These are phyloP conservation scores for Bjerkandera adusta DNA, from an alignment of 1,284 basidiomycete species.

Conservation along the genomic window DNA sequence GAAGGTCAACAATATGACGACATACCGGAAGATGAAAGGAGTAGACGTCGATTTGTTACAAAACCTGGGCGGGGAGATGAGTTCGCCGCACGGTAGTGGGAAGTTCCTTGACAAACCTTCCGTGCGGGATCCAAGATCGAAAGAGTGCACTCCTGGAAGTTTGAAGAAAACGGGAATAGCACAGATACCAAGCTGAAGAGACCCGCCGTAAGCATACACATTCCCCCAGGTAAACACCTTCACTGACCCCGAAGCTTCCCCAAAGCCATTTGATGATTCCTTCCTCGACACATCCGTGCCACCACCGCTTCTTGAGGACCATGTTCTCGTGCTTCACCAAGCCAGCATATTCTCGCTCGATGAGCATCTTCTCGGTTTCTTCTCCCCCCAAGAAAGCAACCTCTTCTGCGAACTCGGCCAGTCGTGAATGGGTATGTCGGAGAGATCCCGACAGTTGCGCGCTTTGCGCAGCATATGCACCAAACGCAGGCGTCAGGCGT, in stretches of 20 bases:
- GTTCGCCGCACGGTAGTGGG: background rate
- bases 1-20: background rate
- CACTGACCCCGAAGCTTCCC: conserved; percentile 86
- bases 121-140: conserved; percentile 82
- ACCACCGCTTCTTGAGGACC: conserved; percentile 81
- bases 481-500: conserved; percentile 90
- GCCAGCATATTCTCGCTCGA: conserved; percentile 89
- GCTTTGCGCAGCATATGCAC: conserved; percentile 82
- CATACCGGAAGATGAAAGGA: conserved; percentile 78
- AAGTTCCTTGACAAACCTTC: conserved; percentile 60
- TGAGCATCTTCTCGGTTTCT: conserved; percentile 87
- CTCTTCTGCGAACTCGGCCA: conserved; percentile 93
- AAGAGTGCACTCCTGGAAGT: conserved; percentile 66
- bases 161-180: conserved; percentile 94
- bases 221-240: background rate
- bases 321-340: conserved; percentile 88
- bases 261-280: conserved; percentile 98
- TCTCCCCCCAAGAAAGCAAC: conserved; percentile 93
- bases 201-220: conserved; percentile 7
- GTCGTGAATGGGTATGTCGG: conserved; percentile 90
- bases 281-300: conserved; percentile 92
- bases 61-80: conserved; percentile 73
- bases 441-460: conserved; percentile 88
- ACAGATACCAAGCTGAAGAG: conserved; percentile 76
- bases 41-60: conserved; percentile 89